These are phyloP conservation scores for Heterobasidion irregulare DNA, from an alignment of 1,284 basidiomycete species.

Conservation along the genomic window DNA sequence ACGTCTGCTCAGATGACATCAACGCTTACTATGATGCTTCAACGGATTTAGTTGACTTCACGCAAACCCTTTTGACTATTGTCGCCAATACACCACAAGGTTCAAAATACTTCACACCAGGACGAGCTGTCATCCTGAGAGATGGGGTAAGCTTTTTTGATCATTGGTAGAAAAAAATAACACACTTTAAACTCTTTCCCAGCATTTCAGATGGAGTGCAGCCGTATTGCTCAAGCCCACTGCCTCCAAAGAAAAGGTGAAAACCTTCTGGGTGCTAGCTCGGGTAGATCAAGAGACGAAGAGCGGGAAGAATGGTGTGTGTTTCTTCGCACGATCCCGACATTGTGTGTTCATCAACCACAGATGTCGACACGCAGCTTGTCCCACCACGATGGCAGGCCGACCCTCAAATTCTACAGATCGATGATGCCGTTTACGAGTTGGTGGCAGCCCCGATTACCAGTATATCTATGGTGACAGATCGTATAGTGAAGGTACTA, in stretches of 20 bases:
- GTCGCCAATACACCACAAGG: slow-evolving; percentile 61
- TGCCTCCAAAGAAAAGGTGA: slow-evolving; percentile 41
- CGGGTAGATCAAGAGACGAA: slow-evolving; percentile 66
- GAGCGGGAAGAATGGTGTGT: slow-evolving; percentile 42
- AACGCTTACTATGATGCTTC: slow-evolving; percentile 75
- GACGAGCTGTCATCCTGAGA: slow-evolving; percentile 79
- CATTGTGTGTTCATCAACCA: neutral
- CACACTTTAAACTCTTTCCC: slow-evolving; percentile 4
- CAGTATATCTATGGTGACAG: slow-evolving; percentile 77
- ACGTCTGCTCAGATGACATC: slow-evolving; percentile 64
- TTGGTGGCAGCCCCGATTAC: slow-evolving; percentile 58
- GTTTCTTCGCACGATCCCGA: neutral
- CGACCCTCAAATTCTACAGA: slow-evolving; percentile 33
- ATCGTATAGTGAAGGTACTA: slow-evolving; percentile 63
- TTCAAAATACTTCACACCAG: slow-evolving; percentile 59
- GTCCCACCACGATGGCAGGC: slow-evolving; percentile 77
- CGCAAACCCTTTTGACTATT: slow-evolving; percentile 59
- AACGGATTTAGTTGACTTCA: slow-evolving; percentile 55
- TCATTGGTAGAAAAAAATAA: neutral
- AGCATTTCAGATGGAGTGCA: slow-evolving; percentile 77
- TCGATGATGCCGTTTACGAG: slow-evolving; percentile 62
- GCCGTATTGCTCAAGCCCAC: slow-evolving; percentile 76
- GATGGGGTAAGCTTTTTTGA: slow-evolving; percentile 55
- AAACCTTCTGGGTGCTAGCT: slow-evolving; percentile 68
- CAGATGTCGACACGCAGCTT: slow-evolving; percentile 55